Conservation (phyloP, 371 early-diverging fungal genomes). For the Haplosporangium sp. region DNA sequence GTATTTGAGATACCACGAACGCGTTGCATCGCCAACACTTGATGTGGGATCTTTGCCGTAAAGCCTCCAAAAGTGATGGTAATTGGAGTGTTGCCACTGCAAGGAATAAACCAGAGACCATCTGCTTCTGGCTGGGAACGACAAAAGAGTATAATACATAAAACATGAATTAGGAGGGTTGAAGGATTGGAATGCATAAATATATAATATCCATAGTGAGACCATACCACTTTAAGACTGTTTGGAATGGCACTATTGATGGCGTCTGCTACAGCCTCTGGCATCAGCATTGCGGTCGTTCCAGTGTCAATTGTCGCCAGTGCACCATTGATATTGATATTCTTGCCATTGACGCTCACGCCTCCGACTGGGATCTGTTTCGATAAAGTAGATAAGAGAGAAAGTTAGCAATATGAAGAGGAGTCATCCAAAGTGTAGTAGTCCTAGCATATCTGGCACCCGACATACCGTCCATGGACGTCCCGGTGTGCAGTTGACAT, state of each 20-base stretch:
- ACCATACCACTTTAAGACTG: slow-evolving; percentile 10
- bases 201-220: background rate
- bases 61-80: slow-evolving; percentile 28
- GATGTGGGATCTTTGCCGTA: slow-evolving; percentile 25
- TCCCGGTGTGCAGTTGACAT: slow-evolving; percentile 22
- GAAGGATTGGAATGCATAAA: background rate
- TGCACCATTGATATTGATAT: slow-evolving; percentile 7
- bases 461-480: slow-evolving; percentile 44
- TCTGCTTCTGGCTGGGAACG: slow-evolving; percentile 1
- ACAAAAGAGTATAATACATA: background rate
- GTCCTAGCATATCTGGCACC: background rate
- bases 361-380: slow-evolving; percentile 26
- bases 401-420: background rate
- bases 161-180: background rate
- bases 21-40: slow-evolving; percentile 25
- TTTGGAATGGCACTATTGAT: slow-evolving; percentile 44
- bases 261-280: slow-evolving; percentile 22
- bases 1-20: background rate
- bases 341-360: slow-evolving; percentile 11
- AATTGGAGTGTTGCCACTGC: slow-evolving; percentile 18
- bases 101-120: slow-evolving; percentile 35
- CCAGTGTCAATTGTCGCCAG: slow-evolving; percentile 39
- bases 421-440: background rate
- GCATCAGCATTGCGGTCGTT: slow-evolving; percentile 49
- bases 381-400: background rate